These are phyloP conservation scores for Daedaleopsis nitida DNA, from an alignment of 768 basidiomycete species.

Conservation along the genomic window DNA sequence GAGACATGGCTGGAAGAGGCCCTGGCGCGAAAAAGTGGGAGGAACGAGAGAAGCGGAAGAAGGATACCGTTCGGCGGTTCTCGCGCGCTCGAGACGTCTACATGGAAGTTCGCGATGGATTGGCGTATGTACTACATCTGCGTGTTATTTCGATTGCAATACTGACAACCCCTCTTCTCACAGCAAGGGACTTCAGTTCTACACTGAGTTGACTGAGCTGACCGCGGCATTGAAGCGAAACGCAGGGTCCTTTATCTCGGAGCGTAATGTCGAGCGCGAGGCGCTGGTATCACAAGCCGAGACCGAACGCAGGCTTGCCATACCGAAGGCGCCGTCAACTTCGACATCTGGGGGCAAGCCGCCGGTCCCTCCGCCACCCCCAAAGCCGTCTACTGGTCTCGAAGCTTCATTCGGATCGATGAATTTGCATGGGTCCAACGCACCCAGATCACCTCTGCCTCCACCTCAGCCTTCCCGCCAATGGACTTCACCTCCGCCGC, in stretches of 20 bases:
- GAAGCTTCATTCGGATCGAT: constrained; percentile 60
- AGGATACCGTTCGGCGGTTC: constrained; percentile 72
- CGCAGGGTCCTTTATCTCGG: constrained; percentile 60
- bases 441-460: constrained; percentile 31
- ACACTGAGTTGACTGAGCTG: constrained; percentile 74
- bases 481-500: constrained; percentile 25
- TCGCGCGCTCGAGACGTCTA: constrained; percentile 80
- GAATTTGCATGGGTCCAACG: constrained; percentile 42
- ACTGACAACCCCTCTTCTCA: constrained; percentile 5
- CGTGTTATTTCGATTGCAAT: constrained; percentile 6
- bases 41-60: constrained; percentile 77
- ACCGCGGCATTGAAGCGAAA: constrained; percentile 58
- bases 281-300: constrained; percentile 69
- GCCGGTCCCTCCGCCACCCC: constrained; percentile 49
- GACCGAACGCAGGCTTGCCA: constrained; percentile 62
- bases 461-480: constrained; percentile 26
- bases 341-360: constrained; percentile 47
- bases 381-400: constrained; percentile 38
- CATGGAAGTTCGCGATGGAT: constrained; percentile 82
- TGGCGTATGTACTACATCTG: constrained; percentile 59
- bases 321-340: constrained; percentile 37
- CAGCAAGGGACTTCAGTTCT: constrained; percentile 90
- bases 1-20: constrained; percentile 73
- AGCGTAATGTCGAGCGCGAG: constrained; percentile 72
- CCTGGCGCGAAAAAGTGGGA: constrained; percentile 80